These are phyloP conservation scores for Aspergillus uvarum DNA, from an alignment of 2,329 filamentous ascomycete species.

Conservation along the genomic window DNA sequence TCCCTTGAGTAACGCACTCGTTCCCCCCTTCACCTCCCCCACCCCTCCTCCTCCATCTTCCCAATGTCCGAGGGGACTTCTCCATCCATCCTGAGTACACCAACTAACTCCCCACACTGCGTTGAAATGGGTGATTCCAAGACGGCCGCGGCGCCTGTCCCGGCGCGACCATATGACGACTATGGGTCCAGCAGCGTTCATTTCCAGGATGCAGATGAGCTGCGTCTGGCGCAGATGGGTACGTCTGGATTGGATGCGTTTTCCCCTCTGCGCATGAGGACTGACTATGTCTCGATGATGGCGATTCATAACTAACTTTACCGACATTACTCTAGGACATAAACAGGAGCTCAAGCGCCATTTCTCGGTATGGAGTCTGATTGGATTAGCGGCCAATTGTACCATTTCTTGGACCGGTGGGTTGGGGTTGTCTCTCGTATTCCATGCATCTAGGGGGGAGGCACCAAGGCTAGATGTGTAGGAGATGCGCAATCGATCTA, in stretches of 20 bases:
- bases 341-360: conserved; percentile 52
- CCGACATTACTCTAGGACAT: conserved; percentile 38
- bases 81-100: not conserved
- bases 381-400: conserved; percentile 52
- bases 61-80: not conserved
- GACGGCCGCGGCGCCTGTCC: not conserved
- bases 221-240: conserved; percentile 49
- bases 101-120: too few relatives aligned
- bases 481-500: not conserved
- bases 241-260: conserved; percentile 6
- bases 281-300: too few relatives aligned
- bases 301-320: too few relatives aligned
- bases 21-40: not conserved
- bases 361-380: conserved; percentile 50
- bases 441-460: too few relatives aligned
- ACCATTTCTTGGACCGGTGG: conserved; percentile 52
- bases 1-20: not conserved
- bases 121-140: conserved; percentile 16
- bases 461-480: not conserved
- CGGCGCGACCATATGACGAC: not conserved
- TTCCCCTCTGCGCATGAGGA: too few relatives aligned
- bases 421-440: not conserved
- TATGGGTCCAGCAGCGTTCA: conserved; percentile 15
- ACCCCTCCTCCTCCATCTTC: not conserved
- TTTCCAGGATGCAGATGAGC: conserved; percentile 40